Base-by-base conservation (phyloP, 768 basidiomycete species). In the Lactarius tabidus region DNA sequence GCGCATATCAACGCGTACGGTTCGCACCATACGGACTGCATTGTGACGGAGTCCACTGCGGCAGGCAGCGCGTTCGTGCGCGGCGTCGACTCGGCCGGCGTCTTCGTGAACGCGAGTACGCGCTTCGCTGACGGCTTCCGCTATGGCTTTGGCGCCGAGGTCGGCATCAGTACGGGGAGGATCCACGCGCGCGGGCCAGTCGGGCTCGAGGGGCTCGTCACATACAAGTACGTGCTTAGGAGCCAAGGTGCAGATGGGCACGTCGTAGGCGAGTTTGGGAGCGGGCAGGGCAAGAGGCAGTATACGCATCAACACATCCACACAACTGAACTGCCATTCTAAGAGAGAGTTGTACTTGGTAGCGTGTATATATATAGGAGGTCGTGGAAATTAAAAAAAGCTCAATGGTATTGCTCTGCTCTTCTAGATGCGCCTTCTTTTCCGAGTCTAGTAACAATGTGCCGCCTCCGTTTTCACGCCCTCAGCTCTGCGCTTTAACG, bases 141-240 rank as follows among this genome's bases (percentile, higher is more conserved):
- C 66, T 99, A 95, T 73, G 97, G 97, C 0, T 95, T 97, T 69
- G 97, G 97, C 2, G 95, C 97, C 6, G 97, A 98, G 77, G 96
- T 99, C 0, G 97, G 97, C 10, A 97, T 99, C 72, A 91, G 90
- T 74, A 99, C 97, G 0, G 95, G 95, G 1, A 87, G 91, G 72
- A 96, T 97, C 63, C 97, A 99, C 72, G 95, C 97, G 17, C 82
- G 97, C 48, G 97, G 97, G 4, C 97, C 97, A 0, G 95, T 98
- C 1, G 96, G 96, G 0, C 80, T 98, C 59, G 93, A 98, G 69
- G 94, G 94, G 1, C 79, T 97, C 68, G 90, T 95, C 45, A 97
- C 88, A 64, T 98, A 99, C 81, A 98, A 98, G 78, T 99, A 98
- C 76, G 86, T 94, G 80, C 77, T 98, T 78, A 80, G 84, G 76